These are phyloP conservation scores for Stipa capillata DNA, from an alignment of 176 grass and related monocot species.

Conservation along the genomic window DNA sequence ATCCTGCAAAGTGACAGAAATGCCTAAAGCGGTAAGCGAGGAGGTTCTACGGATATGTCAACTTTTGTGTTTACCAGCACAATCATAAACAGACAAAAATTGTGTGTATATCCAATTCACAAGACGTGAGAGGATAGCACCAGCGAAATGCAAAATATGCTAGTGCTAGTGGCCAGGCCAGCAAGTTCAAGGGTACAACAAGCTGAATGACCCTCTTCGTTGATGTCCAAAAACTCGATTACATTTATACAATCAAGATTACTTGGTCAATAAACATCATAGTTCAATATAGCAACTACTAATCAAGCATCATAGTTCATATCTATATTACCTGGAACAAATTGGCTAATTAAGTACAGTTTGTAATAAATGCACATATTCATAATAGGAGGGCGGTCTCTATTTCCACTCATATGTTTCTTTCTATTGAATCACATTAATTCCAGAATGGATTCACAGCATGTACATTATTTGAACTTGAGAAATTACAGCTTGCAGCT, in stretches of 20 bases:
- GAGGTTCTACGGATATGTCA: not conserved
- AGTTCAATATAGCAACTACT: not conserved
- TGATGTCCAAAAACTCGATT: not conserved
- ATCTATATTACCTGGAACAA: not conserved
- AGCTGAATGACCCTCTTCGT: not conserved
- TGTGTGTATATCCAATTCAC: not conserved
- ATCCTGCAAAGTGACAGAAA: constrained; percentile 51
- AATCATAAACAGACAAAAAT: not conserved
- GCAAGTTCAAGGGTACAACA: not conserved
- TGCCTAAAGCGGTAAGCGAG: not conserved
- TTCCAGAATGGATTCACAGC: not conserved
- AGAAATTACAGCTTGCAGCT: not conserved
- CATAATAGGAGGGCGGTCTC: not conserved
- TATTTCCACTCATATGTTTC: not conserved
- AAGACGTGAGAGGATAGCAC: not conserved
- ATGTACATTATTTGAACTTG: not conserved
- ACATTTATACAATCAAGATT: not conserved
- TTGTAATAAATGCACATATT: not conserved
- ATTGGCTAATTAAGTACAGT: not conserved
- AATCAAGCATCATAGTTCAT: not conserved
- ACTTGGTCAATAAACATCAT: not conserved
- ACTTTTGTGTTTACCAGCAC: not conserved
- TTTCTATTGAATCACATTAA: not conserved
- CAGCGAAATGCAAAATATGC: not conserved
- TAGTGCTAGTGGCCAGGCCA: not conserved